Base-by-base conservation (phyloP, 2,329 filamentous ascomycete genomes). In the Sporothrix dimorphospora region DNA sequence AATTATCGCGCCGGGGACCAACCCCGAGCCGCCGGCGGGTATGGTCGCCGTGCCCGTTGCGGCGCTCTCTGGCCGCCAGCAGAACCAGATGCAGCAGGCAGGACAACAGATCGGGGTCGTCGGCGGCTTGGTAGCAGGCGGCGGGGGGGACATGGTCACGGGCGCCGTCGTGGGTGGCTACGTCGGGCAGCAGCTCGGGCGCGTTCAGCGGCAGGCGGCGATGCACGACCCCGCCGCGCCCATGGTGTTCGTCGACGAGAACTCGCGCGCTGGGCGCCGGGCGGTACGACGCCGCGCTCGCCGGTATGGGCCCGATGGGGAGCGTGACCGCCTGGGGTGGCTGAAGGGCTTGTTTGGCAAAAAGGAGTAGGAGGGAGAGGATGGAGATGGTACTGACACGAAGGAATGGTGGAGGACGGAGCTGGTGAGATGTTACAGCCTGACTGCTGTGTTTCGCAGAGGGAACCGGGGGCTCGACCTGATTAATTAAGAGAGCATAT, bases 161-260 rank as follows among this genome's bases (percentile, higher is more conserved):
- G 53, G 53, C 11, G 27, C 53, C 11, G 27, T 57, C 38, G 40
- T 66, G n/a, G 61, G 61, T 19, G 61, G 61, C 21, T 66, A 27
- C 61, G 61, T 19, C 21, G 61, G 61, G 21, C 61, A 66, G 21
- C 61, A 66, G 21, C n/a, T 66, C 12, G 61, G 61, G 21, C 61
- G 40, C 21, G 49, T 66, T 19, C 34, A 66, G n/a, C 61, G 61
- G 14, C 61, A 66, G 40, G 61, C 61, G 61, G 61, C 61, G 40
- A 66, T 66, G 61, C 61, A 66, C 61, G 61, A 66, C 21, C 61
- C 61, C 11, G 21, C 61, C 38, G 61, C 61, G 40, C 61, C 61
- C 3, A 66, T 66, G 61, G 61, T 40, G 12, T 66, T 66, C 19
- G 61, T 66, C 12, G 61, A 66, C 40, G 61, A 47, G 61, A 66